Conservation (phyloP, 208 protist species). For the Leptomonas pyrrhocoris region DNA sequence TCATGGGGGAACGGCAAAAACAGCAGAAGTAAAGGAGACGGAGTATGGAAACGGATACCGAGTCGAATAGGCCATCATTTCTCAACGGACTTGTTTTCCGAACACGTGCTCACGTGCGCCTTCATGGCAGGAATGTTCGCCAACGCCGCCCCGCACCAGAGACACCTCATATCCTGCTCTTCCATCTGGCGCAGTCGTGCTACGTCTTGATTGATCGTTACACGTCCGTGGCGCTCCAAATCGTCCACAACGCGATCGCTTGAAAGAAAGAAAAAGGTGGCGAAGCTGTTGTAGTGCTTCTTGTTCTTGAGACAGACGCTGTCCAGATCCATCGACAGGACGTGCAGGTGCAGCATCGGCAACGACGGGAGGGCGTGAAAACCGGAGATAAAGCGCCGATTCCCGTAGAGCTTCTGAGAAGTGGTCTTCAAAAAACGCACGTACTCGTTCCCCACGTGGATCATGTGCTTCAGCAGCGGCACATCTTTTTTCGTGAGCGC, state of each 20-base stretch:
- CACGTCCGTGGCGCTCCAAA: constrained; percentile 53
- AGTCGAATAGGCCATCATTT: neutral
- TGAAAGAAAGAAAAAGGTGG: constrained; percentile 88
- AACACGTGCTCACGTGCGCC: constrained; percentile 60
- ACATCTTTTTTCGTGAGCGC: constrained; percentile 54
- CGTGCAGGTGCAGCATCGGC: constrained; percentile 87
- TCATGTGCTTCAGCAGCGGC: constrained; percentile 60
- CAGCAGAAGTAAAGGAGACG: no score
- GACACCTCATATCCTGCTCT: constrained; percentile 73
- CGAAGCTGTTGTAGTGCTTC: constrained; percentile 93
- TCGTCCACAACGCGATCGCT: constrained; percentile 62
- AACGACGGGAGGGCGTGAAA: constrained; percentile 89
- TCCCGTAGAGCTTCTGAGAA: constrained; percentile 20
- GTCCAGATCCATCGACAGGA: constrained; percentile 83
- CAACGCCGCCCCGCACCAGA: constrained; percentile 78
- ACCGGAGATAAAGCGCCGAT: constrained; percentile 65
- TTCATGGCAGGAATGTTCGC: constrained; percentile 65
- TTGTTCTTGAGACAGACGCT: constrained; percentile 79
- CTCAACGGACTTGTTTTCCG: constrained; percentile 47
- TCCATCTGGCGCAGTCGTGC: constrained; percentile 57
- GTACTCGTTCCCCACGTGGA: constrained; percentile 57
- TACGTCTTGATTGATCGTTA: constrained; percentile 80
- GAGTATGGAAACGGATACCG: neutral
- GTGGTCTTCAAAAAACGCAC: constrained; percentile 46
- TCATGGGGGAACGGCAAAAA: no score